phyloP scores from a whole-genome alignment of 345 rosid genomes.

The Gossypium bickii region DNA sequence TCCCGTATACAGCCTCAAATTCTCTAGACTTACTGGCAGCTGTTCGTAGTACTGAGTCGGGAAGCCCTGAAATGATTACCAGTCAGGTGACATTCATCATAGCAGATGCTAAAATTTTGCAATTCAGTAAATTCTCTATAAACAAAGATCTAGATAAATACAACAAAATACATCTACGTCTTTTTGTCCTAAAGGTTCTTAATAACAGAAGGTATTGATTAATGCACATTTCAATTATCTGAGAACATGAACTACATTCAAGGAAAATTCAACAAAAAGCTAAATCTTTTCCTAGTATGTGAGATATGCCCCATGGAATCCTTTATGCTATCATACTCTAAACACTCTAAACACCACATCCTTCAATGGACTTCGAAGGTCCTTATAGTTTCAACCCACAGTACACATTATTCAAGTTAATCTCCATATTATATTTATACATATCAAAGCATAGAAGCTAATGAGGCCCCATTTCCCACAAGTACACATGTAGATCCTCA shows the following conservation, averaged over 20 bases:
- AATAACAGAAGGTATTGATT: neutral
- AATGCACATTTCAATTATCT: neutral
- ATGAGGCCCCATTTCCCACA: neutral
- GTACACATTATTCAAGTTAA: neutral
- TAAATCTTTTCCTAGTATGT: neutral
- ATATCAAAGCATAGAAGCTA: conserved; percentile 1
- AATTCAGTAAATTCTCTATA: neutral
- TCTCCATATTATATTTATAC: neutral
- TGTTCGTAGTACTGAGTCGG: conserved; percentile 52
- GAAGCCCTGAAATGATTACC: conserved; percentile 55
- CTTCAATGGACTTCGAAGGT: neutral
- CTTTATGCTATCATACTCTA: neutral
- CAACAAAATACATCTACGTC: neutral
- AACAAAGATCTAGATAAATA: neutral
- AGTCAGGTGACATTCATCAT: conserved; percentile 6
- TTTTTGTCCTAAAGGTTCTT: neutral
- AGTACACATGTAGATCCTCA: neutral
- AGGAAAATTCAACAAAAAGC: neutral
- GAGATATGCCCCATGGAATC: neutral
- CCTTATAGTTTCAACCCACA: neutral
- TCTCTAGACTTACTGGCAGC: conserved; percentile 69
- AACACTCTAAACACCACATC: neutral
- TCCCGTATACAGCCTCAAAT: conserved; percentile 61
- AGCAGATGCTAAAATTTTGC: neutral
- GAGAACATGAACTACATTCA: neutral